Evolutionary conservation across 2,329 filamentous ascomycete genomes (phyloP).

Genomic region (Pyrenophora graminea): DNA sequence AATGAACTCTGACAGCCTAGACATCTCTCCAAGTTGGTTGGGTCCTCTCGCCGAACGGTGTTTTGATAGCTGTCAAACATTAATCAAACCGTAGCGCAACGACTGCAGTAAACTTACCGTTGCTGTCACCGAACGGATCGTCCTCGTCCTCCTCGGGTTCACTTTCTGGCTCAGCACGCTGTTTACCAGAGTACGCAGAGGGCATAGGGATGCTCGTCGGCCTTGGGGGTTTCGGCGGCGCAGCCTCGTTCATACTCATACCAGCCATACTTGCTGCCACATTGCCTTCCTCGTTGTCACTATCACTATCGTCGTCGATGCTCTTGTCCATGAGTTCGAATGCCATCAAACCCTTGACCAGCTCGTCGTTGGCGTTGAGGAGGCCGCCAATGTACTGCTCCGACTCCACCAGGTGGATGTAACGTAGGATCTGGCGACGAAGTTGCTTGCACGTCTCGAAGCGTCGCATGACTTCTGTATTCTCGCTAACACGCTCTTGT

Average conservation of each 20-base stretch:
- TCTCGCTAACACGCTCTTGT: conserved; percentile 82
- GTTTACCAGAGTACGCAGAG: conserved; percentile 38
- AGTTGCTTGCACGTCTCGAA: conserved; percentile 89
- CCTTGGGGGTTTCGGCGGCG: conserved; percentile 56
- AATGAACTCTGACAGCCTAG: background rate
- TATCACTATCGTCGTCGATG: conserved; percentile 73
- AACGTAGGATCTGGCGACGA: conserved; percentile 81
- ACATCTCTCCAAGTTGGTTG: conserved; percentile 49
- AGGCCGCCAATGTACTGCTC: conserved; percentile 91
- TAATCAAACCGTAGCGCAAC: background rate
- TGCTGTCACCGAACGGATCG: conserved; percentile 83
- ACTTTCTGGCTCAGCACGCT: conserved; percentile 58
- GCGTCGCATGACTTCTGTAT: conserved; percentile 70
- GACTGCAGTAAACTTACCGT: conserved; percentile 51
- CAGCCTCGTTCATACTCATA: conserved; percentile 48
- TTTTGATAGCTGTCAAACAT: conserved; percentile 55
- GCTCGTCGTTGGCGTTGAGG: conserved; percentile 91
- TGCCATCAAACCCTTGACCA: conserved; percentile 90
- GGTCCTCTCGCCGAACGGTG: conserved; percentile 48
- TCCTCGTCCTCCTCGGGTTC: conserved; percentile 67
- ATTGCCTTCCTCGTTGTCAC: conserved; percentile 53
- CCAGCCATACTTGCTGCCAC: conserved; percentile 49
- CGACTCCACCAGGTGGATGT: conserved; percentile 86
- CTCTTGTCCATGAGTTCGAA: conserved; percentile 92
- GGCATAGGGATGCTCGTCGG: conserved; percentile 50